These are phyloP conservation scores for Kwoniella sp. DNA, from an alignment of 768 basidiomycete species.

Conservation along the genomic window DNA sequence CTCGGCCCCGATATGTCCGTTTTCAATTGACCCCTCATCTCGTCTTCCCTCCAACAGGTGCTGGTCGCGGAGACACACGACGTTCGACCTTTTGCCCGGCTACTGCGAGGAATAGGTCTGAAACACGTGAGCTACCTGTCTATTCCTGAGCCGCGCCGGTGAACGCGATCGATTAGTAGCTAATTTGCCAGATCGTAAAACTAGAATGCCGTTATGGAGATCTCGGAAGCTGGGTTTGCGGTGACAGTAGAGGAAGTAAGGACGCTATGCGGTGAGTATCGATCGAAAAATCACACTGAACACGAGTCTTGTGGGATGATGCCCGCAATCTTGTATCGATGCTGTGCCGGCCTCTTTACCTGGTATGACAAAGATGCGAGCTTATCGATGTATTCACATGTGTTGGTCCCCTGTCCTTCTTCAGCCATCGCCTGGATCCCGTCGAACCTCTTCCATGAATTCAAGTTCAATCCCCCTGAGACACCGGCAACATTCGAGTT, in stretches of 20 bases:
- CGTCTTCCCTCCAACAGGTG: constrained; percentile 32
- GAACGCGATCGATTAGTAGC: too few relatives aligned
- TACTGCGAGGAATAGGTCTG: constrained; percentile 82
- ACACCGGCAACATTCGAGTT: constrained; percentile 67
- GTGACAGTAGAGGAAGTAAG: constrained; percentile 84
- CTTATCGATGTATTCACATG: neutral
- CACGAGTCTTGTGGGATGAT: too few relatives aligned
- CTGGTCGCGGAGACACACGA: constrained; percentile 61
- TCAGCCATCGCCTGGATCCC: constrained; percentile 85
- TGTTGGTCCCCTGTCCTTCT: neutral
- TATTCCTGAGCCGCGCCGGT: neutral
- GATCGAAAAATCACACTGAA: too few relatives aligned
- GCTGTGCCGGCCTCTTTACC: neutral
- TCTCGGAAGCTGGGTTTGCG: constrained; percentile 70
- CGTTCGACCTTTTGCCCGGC: constrained; percentile 74
- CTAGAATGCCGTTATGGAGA: constrained; percentile 69
- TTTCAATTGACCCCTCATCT: neutral
- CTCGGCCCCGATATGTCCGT: neutral
- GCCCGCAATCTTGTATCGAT: neutral
- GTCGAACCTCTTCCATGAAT: constrained; percentile 76
- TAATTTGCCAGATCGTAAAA: neutral
- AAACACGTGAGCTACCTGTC: constrained; percentile 64
- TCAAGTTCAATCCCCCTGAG: constrained; percentile 60
- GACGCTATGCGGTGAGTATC: constrained; percentile 69
- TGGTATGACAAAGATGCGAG: neutral